Conservation (phyloP, 228 moss, liverwort and hornwort species). For the Sphagnum fallax region DNA sequence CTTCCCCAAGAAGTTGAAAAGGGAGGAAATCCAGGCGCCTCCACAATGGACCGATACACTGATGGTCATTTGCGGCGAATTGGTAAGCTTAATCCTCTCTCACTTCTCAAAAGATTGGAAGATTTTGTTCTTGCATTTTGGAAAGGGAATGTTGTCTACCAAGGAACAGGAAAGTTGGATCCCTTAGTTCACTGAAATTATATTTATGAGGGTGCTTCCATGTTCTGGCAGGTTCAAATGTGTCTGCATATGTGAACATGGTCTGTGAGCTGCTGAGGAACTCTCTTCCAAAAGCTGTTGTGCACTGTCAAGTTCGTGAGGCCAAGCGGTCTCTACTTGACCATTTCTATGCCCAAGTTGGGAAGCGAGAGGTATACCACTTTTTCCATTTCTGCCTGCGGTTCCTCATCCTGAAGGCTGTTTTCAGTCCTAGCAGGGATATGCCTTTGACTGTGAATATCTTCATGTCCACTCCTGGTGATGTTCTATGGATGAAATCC, state of each 20-base stretch:
- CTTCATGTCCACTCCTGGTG: not conserved
- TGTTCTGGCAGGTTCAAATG: constrained; percentile 28
- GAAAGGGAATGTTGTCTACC: too few species aligned
- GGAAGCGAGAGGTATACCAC: constrained; percentile 35
- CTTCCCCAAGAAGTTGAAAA: constrained; percentile 31
- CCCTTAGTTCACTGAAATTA: too few species aligned
- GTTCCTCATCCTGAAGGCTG: not conserved
- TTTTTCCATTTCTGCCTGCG: too few species aligned
- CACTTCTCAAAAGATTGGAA: not conserved
- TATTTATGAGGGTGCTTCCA: too few species aligned
- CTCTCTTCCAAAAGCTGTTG: constrained; percentile 42
- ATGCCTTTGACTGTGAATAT: not conserved
- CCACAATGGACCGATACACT: constrained; percentile 1
- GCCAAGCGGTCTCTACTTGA: constrained; percentile 42
- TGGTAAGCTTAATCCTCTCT: not conserved
- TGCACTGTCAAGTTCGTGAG: constrained; percentile 50
- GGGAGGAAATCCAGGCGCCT: constrained; percentile 13
- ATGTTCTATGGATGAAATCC: not conserved
- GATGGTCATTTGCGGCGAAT: constrained; percentile 6
- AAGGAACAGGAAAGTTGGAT: too few species aligned
- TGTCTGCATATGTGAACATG: constrained; percentile 44
- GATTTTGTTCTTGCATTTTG: too few species aligned
- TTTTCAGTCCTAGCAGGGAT: not conserved
- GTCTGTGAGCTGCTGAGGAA: constrained; percentile 45
- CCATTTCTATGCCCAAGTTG: constrained; percentile 40